A percentile compares a stretch with the other conserved stretches of the same genome.
phyloP scores from a whole-genome alignment of 164 flowering plant species.

The Vitis rupestris region DNA sequence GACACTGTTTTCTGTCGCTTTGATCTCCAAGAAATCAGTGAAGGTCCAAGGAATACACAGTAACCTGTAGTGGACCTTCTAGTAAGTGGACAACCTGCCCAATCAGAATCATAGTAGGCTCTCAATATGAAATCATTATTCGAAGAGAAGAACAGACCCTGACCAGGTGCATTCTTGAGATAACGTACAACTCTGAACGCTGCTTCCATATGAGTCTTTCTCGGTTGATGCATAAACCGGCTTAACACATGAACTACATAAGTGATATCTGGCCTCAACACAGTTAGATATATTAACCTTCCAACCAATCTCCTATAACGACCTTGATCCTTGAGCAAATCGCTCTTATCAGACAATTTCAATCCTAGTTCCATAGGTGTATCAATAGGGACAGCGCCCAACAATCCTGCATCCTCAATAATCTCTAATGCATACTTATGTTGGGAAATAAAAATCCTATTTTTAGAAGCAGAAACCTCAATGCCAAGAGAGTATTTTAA shows the following conservation, averaged over 20 bases:
- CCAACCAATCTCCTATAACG: slow-evolving; percentile 1
- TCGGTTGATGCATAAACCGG: neutral
- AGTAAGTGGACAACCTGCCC: slow-evolving; percentile 1
- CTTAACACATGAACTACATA: neutral
- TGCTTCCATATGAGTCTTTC: slow-evolving; percentile 4
- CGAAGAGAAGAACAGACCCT: neutral
- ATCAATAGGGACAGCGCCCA: no score
- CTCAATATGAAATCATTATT: neutral
- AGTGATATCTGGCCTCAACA: neutral
- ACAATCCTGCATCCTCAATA: neutral
- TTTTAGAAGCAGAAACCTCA: neutral
- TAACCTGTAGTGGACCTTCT: neutral
- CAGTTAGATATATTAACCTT: neutral
- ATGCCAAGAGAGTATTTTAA: neutral
- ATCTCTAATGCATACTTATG: neutral
- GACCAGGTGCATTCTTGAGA: slow-evolving; percentile 1
- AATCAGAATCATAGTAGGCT: neutral
- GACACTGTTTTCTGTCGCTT: neutral
- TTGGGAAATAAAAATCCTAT: slow-evolving; percentile 2
- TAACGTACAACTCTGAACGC: neutral
- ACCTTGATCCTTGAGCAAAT: slow-evolving; percentile 3
- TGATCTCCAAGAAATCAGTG: neutral
- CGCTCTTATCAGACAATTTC: slow-evolving; percentile 7
- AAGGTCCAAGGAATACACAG: neutral
- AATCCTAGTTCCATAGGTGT: neutral